Evolutionary conservation across 441 rosid genomes (phyloP).

Genomic region (Gossypium laxum): DNA sequence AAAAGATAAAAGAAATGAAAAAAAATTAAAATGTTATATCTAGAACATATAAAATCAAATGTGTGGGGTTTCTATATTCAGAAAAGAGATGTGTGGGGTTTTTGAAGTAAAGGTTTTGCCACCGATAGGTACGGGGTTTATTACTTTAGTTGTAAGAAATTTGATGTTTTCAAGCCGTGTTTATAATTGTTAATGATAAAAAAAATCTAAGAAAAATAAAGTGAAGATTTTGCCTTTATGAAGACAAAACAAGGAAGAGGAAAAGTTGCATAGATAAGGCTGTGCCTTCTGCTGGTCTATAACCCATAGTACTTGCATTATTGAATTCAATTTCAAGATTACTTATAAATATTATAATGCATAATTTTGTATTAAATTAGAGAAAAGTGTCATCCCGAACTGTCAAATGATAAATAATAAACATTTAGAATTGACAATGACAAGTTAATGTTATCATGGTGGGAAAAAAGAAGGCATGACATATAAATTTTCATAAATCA

Average conservation of each 20-base stretch:
- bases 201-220: too few relatives aligned
- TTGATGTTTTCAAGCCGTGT: too few relatives aligned
- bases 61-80: not conserved
- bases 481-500: not conserved
- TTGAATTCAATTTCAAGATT: not conserved
- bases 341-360: too few relatives aligned
- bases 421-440: not conserved
- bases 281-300: not conserved
- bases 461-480: not conserved
- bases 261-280: not conserved
- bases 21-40: not conserved
- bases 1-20: not conserved
- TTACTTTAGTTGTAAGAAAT: too few relatives aligned
- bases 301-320: not conserved
- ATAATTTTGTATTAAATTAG: too few relatives aligned
- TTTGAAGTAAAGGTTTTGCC: not conserved
- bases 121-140: too few relatives aligned
- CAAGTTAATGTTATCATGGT: not conserved
- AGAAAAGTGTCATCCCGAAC: too few relatives aligned
- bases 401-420: not conserved
- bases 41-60: not conserved
- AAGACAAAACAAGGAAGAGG: constrained; percentile 13
- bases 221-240: constrained; percentile 12
- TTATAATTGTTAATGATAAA: too few relatives aligned
- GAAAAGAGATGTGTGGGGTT: not conserved